phyloP scores from a whole-genome alignment of 345 rosid genomes.

The Alliaria petiolata region DNA sequence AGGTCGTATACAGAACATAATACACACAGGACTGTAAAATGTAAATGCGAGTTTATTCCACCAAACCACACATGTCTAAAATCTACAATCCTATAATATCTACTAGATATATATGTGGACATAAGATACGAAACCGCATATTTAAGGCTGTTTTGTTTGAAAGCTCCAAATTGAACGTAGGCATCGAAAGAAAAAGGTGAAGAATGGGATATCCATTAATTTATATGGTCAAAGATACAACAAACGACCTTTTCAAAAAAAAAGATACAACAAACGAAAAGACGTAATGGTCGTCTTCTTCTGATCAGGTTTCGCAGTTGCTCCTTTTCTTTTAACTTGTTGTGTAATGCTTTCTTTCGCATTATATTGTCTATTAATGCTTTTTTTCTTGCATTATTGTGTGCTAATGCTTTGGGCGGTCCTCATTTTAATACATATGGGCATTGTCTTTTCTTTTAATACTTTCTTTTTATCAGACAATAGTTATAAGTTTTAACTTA shows the following conservation, averaged over 20 bases:
- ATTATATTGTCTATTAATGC: constrained; percentile 22
- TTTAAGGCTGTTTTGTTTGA: constrained; percentile 4
- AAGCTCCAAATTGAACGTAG: constrained; percentile 4
- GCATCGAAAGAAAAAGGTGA: constrained; percentile 20
- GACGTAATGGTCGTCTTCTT: constrained; percentile 21
- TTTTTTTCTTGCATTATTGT: constrained; percentile 14
- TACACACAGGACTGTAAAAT: neutral
- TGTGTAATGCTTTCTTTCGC: constrained; percentile 19
- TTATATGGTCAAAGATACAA: constrained; percentile 28
- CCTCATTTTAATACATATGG: constrained; percentile 22
- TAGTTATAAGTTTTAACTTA: neutral
- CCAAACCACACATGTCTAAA: neutral
- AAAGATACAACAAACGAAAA: constrained; percentile 23
- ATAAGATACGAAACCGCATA: constrained; percentile 11
- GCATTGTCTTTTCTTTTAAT: neutral
- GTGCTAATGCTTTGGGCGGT: constrained; percentile 29
- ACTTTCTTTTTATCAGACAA: constrained; percentile 4
- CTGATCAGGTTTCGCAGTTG: constrained; percentile 19
- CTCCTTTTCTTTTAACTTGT: constrained; percentile 22
- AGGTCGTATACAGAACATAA: neutral
- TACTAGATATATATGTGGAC: neutral
- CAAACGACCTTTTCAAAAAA: too few relatives aligned
- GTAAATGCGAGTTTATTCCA: neutral
- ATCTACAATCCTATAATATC: constrained; percentile 10
- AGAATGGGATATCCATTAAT: constrained; percentile 29